Evolutionary conservation across 805 yeast species (phyloP).

Genomic region (Isabelozyma gotoi): DNA sequence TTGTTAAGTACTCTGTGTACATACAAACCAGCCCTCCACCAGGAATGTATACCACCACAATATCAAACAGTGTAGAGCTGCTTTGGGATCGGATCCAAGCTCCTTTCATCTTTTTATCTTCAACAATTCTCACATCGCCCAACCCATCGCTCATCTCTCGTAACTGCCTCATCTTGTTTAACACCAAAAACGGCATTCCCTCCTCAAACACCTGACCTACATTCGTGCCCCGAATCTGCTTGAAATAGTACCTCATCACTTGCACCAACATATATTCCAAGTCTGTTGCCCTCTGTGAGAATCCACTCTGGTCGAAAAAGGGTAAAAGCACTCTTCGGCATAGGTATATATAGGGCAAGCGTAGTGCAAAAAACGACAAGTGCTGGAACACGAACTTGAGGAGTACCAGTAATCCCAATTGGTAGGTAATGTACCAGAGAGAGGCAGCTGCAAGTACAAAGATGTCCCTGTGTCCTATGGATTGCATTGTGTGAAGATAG

Average conservation of each 20-base stretch:
- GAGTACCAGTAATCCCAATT: constrained; percentile 15
- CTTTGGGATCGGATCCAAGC: constrained; percentile 30
- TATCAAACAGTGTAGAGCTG: constrained; percentile 25
- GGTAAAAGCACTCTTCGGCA: constrained; percentile 8
- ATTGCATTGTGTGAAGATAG: constrained; percentile 8
- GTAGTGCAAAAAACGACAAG: constrained; percentile 6
- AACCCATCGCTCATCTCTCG: constrained; percentile 32
- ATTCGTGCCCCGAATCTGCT: not conserved
- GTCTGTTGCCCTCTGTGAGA: constrained; percentile 20
- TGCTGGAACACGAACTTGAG: constrained; percentile 14
- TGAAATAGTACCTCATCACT: constrained; percentile 6
- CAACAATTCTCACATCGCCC: constrained; percentile 22
- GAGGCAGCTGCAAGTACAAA: constrained; percentile 18
- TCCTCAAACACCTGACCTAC: constrained; percentile 6
- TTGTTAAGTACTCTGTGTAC: constrained; percentile 45
- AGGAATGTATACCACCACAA: constrained; percentile 44
- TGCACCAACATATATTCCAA: constrained; percentile 9
- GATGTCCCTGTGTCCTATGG: constrained; percentile 18
- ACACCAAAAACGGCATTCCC: constrained; percentile 25
- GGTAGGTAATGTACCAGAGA: constrained; percentile 18
- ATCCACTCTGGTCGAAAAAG: constrained; percentile 16
- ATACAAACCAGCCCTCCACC: constrained; percentile 45
- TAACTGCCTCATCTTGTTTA: constrained; percentile 26
- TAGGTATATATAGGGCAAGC: constrained; percentile 5
- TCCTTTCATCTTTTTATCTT: constrained; percentile 26